phyloP scores from a whole-genome alignment of 2,329 filamentous ascomycete species.

The Aspergillus sp. region DNA sequence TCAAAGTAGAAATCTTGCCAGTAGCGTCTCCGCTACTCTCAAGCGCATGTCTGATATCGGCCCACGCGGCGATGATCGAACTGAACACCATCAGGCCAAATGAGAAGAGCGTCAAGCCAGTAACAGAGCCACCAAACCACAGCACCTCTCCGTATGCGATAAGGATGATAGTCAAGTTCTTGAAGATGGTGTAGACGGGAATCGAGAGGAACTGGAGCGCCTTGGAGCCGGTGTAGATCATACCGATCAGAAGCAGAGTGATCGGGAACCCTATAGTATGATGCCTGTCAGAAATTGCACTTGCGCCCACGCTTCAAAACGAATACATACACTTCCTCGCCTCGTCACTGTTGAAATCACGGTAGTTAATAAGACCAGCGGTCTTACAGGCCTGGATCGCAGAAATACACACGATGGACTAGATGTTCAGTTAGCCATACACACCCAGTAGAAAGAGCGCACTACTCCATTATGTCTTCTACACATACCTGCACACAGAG shows the following conservation, averaged over 20 bases:
- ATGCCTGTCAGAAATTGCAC: not conserved
- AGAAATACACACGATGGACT: slow-evolving; percentile 84
- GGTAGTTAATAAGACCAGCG: slow-evolving; percentile 71
- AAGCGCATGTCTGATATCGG: slow-evolving; percentile 83
- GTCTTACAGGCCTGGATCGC: slow-evolving; percentile 80
- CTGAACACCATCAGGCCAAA: slow-evolving; percentile 96
- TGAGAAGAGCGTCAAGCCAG: slow-evolving; percentile 77
- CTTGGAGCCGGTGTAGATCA: slow-evolving; percentile 98
- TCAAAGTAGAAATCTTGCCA: slow-evolving; percentile 76
- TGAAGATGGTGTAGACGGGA: slow-evolving; percentile 99
- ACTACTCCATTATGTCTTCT: not conserved
- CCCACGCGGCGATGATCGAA: slow-evolving; percentile 92
- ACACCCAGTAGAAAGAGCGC: not conserved
- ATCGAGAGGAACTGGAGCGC: slow-evolving; percentile 94
- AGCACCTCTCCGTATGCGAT: slow-evolving; percentile 98
- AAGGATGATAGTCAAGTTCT: slow-evolving; percentile 97
- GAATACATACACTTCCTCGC: slow-evolving; percentile 74
- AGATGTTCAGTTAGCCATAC: slow-evolving; percentile 10
- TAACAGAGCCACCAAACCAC: slow-evolving; percentile 94
- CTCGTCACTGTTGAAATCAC: slow-evolving; percentile 79
- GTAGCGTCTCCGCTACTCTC: slow-evolving; percentile 60
- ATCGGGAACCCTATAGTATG: slow-evolving; percentile 76
- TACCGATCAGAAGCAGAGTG: slow-evolving; percentile 88
- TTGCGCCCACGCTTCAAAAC: not conserved
- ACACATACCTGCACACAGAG: slow-evolving; percentile 76